These are phyloP conservation scores for Penicillium vulpinum DNA, from an alignment of 2,329 filamentous ascomycete genomes.

Conservation along the genomic window DNA sequence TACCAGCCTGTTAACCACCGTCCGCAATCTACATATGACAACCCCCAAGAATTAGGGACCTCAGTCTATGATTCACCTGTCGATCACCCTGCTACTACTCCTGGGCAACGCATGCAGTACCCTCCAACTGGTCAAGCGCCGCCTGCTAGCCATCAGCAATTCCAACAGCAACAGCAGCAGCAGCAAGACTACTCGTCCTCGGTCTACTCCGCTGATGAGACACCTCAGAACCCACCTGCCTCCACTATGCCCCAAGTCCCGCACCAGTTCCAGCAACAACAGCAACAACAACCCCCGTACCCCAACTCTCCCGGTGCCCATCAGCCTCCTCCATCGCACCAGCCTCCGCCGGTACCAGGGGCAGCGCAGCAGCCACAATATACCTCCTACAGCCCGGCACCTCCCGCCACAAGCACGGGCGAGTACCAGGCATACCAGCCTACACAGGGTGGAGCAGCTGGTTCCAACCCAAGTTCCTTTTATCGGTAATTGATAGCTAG, in stretches of 20 bases:
- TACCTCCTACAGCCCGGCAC: conserved; percentile 29
- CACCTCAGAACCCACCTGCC: conserved; percentile 21
- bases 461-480: conserved; percentile 41
- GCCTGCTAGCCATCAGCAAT: conserved; percentile 30
- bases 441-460: conserved; percentile 30
- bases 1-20: conserved; percentile 51
- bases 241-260: conserved; percentile 16
- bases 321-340: conserved; percentile 35
- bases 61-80: conserved; percentile 75
- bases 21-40: conserved; percentile 68
- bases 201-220: conserved; percentile 41
- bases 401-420: conserved; percentile 23
- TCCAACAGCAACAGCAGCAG: conserved; percentile 34
- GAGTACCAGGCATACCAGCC: conserved; percentile 42
- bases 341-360: conserved; percentile 38
- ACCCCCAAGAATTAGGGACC: conserved; percentile 75
- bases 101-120: conserved; percentile 37
- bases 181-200: conserved; percentile 44
- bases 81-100: conserved; percentile 34
- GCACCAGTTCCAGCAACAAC: conserved; percentile 25
- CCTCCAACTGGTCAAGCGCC: conserved; percentile 29
- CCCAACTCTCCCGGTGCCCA: conserved; percentile 31
- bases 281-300: conserved; percentile 35
- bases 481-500: conserved; percentile 34
- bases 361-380: conserved; percentile 35